Percentiles rank a stretch among this genome's conserved stretches.
Evolutionary conservation across 306 rosid genomes (phyloP).

Genomic region (Styphnolobium japonicum): DNA sequence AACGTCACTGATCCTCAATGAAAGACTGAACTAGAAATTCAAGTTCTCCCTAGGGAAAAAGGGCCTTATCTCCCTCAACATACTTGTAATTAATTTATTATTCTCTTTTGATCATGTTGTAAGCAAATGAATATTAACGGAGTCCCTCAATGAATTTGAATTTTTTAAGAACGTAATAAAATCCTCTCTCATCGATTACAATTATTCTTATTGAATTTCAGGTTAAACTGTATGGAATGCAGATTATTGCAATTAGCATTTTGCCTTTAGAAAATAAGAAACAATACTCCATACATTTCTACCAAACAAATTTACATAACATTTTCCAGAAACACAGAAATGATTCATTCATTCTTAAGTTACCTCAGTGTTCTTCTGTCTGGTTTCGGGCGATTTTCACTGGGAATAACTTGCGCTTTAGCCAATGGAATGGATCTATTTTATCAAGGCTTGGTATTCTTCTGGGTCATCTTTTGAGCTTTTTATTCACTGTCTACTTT

Average conservation of each 20-base stretch:
- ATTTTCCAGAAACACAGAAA: no score
- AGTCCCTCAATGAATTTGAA: not conserved
- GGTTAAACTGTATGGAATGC: not conserved
- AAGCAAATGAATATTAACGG: no score
- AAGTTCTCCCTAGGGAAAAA: not conserved
- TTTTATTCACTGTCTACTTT: no score
- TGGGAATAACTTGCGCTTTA: no score
- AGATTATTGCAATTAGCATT: constrained; percentile 7
- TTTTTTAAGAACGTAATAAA: not conserved
- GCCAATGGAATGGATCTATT: no score
- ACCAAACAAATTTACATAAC: no score
- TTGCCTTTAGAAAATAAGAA: not conserved
- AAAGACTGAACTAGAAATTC: constrained; percentile 6
- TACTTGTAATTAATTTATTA: not conserved
- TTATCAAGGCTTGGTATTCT: no score
- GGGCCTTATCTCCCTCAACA: constrained; percentile 6
- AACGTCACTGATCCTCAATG: not conserved
- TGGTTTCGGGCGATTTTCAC: no score
- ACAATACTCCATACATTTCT: not conserved
- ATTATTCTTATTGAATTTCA: not conserved
- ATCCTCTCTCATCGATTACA: not conserved
- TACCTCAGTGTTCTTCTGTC: no score
- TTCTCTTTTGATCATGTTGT: constrained; percentile 17
- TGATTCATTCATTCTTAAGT: no score
- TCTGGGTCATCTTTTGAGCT: no score